Evolutionary conservation across 352 stramenopile genomes (phyloP), one percentile per base, ranked within the genome.

Genomic region (Globisporangium heterothallicum): DNA sequence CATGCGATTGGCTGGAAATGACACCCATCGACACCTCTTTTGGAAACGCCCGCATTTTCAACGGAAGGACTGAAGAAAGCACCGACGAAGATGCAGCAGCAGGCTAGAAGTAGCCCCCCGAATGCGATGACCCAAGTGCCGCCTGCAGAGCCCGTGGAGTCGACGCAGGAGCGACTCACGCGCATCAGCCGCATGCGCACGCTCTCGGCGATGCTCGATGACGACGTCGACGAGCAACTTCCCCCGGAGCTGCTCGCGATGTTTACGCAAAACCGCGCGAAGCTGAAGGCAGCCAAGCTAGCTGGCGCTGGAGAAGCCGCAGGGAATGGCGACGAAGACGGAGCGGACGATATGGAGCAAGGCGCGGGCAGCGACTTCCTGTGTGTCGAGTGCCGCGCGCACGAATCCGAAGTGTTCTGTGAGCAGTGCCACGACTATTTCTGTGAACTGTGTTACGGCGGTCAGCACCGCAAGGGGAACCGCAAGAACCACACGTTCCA

Each of bases 341-440:
- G 46, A 29, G 13, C 36, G 47, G 66, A 68, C n/a, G n/a, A n/a
- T n/a, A n/a, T n/a, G n/a, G n/a, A n/a, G n/a, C n/a, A n/a, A n/a
- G n/a, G n/a, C n/a, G n/a, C n/a, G n/a, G n/a, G n/a, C n/a, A n/a
- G n/a, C 47, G 76, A 69, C 50, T 78, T 89, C 52, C 42, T 70
- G 58, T 90, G 79, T 53, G 69, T 90, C 53, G 82, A 91, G 67
- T 91, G 82, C 43, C 52, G 65, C 24, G 78, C 68, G 16, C 74
- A 88, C 56, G 73, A 74, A 30, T 74, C 78, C 29, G 75, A 88
- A 41, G 61, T 90, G 38, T 91, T 88, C 49, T 95, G 85, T 53
- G 85, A 93, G 67, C 80, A 93, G 60, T 95, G 85, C 55, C 75
- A 91, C 59, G 83, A 95, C 66, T 90, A 92, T 59, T 95, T 92